phyloP scores from a whole-genome alignment of 805 yeast genomes.

The Teunomyces barrocoloradensis region DNA sequence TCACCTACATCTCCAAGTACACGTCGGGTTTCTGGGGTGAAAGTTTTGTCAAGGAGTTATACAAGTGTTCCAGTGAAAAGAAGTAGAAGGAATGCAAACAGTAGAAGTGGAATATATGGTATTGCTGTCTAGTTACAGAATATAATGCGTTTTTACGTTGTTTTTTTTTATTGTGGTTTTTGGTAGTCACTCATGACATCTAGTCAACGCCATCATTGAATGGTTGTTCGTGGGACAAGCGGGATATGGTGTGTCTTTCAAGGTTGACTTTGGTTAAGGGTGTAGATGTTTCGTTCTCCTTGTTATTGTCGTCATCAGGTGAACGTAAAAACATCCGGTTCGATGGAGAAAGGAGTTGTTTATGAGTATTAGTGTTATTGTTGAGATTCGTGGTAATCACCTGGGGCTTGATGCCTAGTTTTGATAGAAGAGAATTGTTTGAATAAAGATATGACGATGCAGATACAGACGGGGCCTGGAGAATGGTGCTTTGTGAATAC shows the following conservation, averaged over 20 bases:
- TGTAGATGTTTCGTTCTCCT: conserved; percentile 15
- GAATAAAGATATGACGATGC: conserved; percentile 32
- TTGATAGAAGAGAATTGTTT: conserved; percentile 35
- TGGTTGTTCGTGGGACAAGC: conserved; percentile 6
- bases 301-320: conserved; percentile 13
- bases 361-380: conserved; percentile 6
- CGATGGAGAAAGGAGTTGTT: not conserved
- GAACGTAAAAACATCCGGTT: conserved; percentile 2
- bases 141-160: not conserved
- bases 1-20: conserved; percentile 85
- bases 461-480: conserved; percentile 19
- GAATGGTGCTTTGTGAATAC: conserved; percentile 32
- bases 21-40: conserved; percentile 98
- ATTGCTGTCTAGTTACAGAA: not conserved
- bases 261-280: conserved; percentile 32
- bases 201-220: conserved; percentile 11
- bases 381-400: conserved; percentile 34
- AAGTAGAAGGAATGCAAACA: not conserved
- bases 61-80: conserved; percentile 26
- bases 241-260: conserved; percentile 21
- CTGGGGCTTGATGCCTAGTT: conserved; percentile 42
- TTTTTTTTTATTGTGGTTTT: not conserved
- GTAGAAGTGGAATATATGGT: not conserved
- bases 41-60: conserved; percentile 84
- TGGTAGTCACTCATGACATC: no score